phyloP scores from a whole-genome alignment of 371 early-diverging fungal species.

The Amoeboaphelidium occidentale region DNA sequence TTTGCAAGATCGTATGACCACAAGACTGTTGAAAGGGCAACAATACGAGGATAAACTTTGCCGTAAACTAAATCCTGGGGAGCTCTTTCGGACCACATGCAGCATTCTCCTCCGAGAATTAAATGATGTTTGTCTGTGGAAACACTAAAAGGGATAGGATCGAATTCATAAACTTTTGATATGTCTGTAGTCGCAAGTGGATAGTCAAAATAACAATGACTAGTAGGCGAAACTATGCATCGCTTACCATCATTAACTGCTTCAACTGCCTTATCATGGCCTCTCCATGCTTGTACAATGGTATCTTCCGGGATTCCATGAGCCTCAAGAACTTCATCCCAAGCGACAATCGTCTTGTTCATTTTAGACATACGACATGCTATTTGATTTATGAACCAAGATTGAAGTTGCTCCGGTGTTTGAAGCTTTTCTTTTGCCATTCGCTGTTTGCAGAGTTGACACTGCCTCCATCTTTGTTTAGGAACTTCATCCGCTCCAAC shows the following conservation, averaged over 20 bases:
- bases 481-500: conserved; percentile 3
- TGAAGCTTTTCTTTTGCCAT: background rate
- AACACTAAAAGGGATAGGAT: background rate
- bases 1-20: background rate
- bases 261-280: background rate
- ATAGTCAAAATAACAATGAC: conserved; percentile 2
- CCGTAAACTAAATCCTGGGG: background rate
- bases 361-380: background rate
- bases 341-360: background rate
- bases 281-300: conserved; percentile 1
- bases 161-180: conserved; percentile 1
- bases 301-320: background rate
- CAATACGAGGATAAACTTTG: conserved; percentile 1
- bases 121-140: background rate
- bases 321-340: conserved; percentile 3
- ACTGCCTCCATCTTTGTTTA: background rate
- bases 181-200: background rate
- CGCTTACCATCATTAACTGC: background rate
- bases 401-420: background rate
- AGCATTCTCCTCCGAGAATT: conserved; percentile 1
- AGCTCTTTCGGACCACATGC: conserved; percentile 3
- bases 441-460: conserved; percentile 1
- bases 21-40: conserved; percentile 1
- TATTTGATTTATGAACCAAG: conserved; percentile 1
- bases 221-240: background rate